Percentiles rank a stretch among this genome's conserved stretches.
These are phyloP conservation scores for Mortierella alpina DNA, from an alignment of 192 early-diverging fungal species.

Conservation along the genomic window DNA sequence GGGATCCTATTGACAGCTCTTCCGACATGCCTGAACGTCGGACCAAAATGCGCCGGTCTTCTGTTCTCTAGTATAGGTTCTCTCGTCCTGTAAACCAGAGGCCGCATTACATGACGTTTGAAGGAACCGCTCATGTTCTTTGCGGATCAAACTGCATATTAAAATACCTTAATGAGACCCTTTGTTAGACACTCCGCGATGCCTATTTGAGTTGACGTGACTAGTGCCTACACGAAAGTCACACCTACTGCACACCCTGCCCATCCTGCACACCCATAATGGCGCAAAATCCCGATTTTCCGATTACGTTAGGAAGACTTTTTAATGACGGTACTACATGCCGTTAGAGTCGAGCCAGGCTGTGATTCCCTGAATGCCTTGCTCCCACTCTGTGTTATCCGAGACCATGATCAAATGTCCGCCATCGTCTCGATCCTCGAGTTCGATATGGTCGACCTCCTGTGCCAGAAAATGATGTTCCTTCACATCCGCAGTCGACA, in stretches of 20 bases:
- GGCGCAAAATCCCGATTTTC: not conserved
- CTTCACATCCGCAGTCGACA: slow-evolving; percentile 48
- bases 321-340: slow-evolving; percentile 22
- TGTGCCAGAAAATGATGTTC: slow-evolving; percentile 24
- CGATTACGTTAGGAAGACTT: too few relatives aligned
- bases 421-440: slow-evolving; percentile 41
- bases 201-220: too few relatives aligned
- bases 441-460: slow-evolving; percentile 49
- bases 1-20: slow-evolving; percentile 24
- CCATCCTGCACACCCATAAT: not conserved
- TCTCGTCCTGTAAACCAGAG: too few relatives aligned
- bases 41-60: too few relatives aligned
- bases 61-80: too few relatives aligned
- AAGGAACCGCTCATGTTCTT: too few relatives aligned
- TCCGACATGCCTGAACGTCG: slow-evolving; percentile 32
- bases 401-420: slow-evolving; percentile 53
- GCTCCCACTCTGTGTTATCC: slow-evolving; percentile 51
- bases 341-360: slow-evolving; percentile 52
- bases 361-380: slow-evolving; percentile 48
- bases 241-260: not conserved
- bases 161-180: too few relatives aligned
- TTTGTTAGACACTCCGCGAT: too few relatives aligned
- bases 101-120: too few relatives aligned
- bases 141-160: too few relatives aligned
- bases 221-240: slow-evolving; percentile 10